Conservation (phyloP, 129 eudicot genomes). For the Centaurea solstitialis region DNA sequence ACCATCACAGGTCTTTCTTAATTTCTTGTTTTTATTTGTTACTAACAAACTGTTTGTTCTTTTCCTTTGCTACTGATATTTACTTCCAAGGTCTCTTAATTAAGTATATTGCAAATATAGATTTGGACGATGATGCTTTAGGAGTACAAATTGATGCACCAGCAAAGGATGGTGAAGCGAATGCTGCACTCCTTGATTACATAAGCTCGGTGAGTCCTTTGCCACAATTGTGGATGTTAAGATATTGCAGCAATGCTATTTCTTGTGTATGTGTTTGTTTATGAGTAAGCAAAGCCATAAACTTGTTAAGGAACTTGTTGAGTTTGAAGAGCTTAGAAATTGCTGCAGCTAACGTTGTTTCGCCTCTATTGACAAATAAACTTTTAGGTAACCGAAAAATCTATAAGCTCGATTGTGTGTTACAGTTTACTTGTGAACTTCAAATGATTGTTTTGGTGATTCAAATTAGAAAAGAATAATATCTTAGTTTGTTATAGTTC, state of each 20-base stretch:
- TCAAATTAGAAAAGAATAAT: not conserved
- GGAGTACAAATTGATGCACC: constrained; percentile 99
- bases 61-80: not conserved
- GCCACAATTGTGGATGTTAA: not conserved
- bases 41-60: not conserved
- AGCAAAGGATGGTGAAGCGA: constrained; percentile 96
- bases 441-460: not conserved
- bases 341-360: too few species aligned
- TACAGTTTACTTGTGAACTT: not conserved
- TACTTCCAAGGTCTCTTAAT: not conserved
- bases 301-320: not conserved
- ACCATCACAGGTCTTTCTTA: constrained; percentile 67
- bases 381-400: not conserved
- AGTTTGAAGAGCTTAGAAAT: not conserved
- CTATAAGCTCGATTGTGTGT: not conserved
- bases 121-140: constrained; percentile 72
- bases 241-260: not conserved
- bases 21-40: not conserved
- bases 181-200: constrained; percentile 85
- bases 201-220: constrained; percentile 71
- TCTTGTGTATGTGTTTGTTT: not conserved
- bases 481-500: not conserved
- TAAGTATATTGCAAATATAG: constrained; percentile 28
- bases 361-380: too few species aligned
- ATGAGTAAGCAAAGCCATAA: not conserved